phyloP scores from a whole-genome alignment of 1,284 basidiomycete species.

The Taiwanofungus camphoratus region DNA sequence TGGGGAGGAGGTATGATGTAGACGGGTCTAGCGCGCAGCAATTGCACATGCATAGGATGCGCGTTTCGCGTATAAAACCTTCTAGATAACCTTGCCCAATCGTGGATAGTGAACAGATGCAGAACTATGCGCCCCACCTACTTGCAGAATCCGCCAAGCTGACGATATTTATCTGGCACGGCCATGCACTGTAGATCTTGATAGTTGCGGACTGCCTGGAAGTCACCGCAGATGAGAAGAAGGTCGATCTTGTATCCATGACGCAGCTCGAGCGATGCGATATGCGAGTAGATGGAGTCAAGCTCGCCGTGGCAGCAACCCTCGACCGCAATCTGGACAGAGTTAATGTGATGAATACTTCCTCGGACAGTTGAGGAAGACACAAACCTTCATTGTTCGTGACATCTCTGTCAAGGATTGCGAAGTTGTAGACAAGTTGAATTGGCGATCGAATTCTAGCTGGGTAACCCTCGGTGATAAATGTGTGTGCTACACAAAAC shows the following conservation, averaged over 20 bases:
- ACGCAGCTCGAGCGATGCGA: slow-evolving; percentile 55
- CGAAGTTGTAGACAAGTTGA: too few species aligned
- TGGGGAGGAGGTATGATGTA: too few species aligned
- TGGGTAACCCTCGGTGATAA: too few species aligned
- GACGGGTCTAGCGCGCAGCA: too few species aligned
- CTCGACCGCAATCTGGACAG: slow-evolving; percentile 39
- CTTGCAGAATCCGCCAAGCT: slow-evolving; percentile 82
- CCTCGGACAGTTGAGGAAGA: too few species aligned
- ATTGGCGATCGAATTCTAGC: too few species aligned
- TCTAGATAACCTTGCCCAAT: not conserved
- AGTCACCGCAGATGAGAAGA: slow-evolving; percentile 92
- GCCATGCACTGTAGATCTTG: slow-evolving; percentile 88
- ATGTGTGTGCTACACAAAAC: too few species aligned
- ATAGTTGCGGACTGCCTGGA: slow-evolving; percentile 87
- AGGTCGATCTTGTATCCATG: slow-evolving; percentile 74
- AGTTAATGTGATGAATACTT: too few species aligned
- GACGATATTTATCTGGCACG: slow-evolving; percentile 85
- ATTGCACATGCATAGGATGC: too few species aligned
- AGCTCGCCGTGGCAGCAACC: slow-evolving; percentile 95
- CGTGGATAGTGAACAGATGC: not conserved
- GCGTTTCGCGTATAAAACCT: not conserved
- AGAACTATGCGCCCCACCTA: slow-evolving; percentile 32
- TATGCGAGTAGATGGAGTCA: slow-evolving; percentile 80
- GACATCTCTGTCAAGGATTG: too few species aligned
- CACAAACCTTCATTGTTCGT: too few species aligned